A percentile compares a stretch with the other conserved stretches of the same genome.
Conservation (phyloP, 2,329 filamentous ascomycete species). For the Orbilia blumenaviensis region DNA sequence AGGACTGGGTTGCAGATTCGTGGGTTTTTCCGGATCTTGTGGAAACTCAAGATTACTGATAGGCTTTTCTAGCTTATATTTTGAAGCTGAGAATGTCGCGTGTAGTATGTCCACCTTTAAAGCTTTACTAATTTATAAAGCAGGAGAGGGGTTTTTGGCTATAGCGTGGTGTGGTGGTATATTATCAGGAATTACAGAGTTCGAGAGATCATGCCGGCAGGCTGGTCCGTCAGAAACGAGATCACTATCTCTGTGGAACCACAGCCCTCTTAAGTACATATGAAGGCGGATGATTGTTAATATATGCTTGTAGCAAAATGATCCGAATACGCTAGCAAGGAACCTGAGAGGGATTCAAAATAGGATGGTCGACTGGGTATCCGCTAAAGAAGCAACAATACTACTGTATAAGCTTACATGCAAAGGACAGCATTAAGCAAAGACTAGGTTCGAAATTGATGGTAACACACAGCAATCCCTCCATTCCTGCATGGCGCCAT, state of each 20-base stretch:
- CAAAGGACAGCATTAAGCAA: slow-evolving; percentile 37
- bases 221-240: slow-evolving; percentile 29
- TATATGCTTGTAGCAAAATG: slow-evolving; percentile 20
- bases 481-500: slow-evolving; percentile 51
- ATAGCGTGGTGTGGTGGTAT: not conserved
- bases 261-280: slow-evolving; percentile 41
- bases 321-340: slow-evolving; percentile 50
- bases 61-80: not conserved
- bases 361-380: slow-evolving; percentile 44
- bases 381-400: slow-evolving; percentile 36
- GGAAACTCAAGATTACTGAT: slow-evolving; percentile 9
- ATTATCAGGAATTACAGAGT: not conserved
- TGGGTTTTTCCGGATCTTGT: slow-evolving; percentile 10
- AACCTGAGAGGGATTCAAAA: slow-evolving; percentile 43
- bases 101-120: not conserved
- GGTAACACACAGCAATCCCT: slow-evolving; percentile 51
- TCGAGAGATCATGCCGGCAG: not conserved
- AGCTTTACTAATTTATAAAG: not conserved
- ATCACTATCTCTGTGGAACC: slow-evolving; percentile 35
- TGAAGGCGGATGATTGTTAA: slow-evolving; percentile 18
- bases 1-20: not conserved
- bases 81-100: slow-evolving; percentile 5
- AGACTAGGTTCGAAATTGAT: slow-evolving; percentile 31
- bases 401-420: slow-evolving; percentile 46
- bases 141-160: not conserved